These are phyloP conservation scores for Clavispora asparagi DNA, from an alignment of 805 yeast genomes.

Conservation along the genomic window DNA sequence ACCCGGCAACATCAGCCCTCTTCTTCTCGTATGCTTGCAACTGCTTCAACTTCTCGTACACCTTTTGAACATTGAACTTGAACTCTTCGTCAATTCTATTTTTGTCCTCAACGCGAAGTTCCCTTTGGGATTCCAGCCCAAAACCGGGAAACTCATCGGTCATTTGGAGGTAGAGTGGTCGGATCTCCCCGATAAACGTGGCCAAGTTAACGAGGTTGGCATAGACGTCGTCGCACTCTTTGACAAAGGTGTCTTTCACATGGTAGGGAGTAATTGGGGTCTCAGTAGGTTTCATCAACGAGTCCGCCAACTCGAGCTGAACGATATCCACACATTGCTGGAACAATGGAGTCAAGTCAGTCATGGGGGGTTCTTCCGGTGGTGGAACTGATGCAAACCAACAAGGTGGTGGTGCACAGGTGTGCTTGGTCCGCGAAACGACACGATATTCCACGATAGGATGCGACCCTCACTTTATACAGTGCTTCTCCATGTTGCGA, in stretches of 20 bases:
- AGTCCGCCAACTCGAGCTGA: slow-evolving; percentile 23
- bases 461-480: too few species aligned
- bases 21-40: slow-evolving; percentile 49
- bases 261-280: slow-evolving; percentile 4
- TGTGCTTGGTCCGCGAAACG: neutral
- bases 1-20: slow-evolving; percentile 24
- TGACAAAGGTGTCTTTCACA: slow-evolving; percentile 35
- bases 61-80: slow-evolving; percentile 45
- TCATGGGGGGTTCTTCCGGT: slow-evolving; percentile 22
- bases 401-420: slow-evolving; percentile 1
- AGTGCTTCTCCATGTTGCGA: too few species aligned
- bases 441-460: too few species aligned
- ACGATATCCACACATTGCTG: slow-evolving; percentile 43
- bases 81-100: slow-evolving; percentile 54
- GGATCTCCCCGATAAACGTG: slow-evolving; percentile 27
- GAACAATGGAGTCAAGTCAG: slow-evolving; percentile 47
- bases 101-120: slow-evolving; percentile 43
- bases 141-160: slow-evolving; percentile 13
- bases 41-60: slow-evolving; percentile 45
- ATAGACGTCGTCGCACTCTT: slow-evolving; percentile 36
- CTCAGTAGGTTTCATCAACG: slow-evolving; percentile 1
- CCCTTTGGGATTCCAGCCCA: slow-evolving; percentile 2
- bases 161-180: slow-evolving; percentile 28
- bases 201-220: slow-evolving; percentile 25
- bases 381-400: neutral